phyloP scores from a whole-genome alignment of 805 yeast species.

The Cyberlindnera maritima region DNA sequence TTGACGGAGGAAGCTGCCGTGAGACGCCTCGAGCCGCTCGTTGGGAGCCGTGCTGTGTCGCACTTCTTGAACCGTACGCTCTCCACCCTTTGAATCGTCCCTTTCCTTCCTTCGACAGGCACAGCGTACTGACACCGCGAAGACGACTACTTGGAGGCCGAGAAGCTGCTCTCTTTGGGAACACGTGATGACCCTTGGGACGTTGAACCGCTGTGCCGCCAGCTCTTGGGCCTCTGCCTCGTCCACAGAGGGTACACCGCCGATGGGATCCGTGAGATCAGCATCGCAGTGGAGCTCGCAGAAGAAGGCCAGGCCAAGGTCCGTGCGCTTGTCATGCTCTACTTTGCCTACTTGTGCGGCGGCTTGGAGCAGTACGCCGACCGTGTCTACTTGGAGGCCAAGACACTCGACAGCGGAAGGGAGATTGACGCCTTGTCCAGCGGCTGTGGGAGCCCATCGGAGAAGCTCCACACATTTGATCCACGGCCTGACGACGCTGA shows the following conservation, averaged over 20 bases:
- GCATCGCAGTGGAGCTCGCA: constrained; percentile 8
- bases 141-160: constrained; percentile 9
- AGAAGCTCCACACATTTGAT: not conserved
- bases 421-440: not conserved
- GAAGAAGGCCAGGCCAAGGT: not conserved
- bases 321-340: constrained; percentile 3
- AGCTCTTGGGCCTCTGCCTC: constrained; percentile 13
- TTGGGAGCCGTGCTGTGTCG: constrained; percentile 5
- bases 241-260: constrained; percentile 11
- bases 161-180: constrained; percentile 3
- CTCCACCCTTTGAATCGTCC: constrained; percentile 1
- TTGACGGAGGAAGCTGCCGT: not conserved
- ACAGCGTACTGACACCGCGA: not conserved
- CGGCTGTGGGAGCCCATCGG: not conserved
- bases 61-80: constrained; percentile 9
- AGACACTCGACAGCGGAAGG: not conserved
- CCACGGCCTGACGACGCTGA: not conserved
- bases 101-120: not conserved
- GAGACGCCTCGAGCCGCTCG: constrained; percentile 1
- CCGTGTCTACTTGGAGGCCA: constrained; percentile 2
- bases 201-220: not conserved
- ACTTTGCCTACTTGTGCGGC: constrained; percentile 1
- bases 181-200: not conserved
- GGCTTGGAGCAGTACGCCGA: constrained; percentile 1
- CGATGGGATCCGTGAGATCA: constrained; percentile 13